A percentile compares a stretch with the other conserved stretches of the same genome.
These are phyloP conservation scores for Talaromyces sp. DNA, from an alignment of 2,329 filamentous ascomycete species.

Conservation along the genomic window DNA sequence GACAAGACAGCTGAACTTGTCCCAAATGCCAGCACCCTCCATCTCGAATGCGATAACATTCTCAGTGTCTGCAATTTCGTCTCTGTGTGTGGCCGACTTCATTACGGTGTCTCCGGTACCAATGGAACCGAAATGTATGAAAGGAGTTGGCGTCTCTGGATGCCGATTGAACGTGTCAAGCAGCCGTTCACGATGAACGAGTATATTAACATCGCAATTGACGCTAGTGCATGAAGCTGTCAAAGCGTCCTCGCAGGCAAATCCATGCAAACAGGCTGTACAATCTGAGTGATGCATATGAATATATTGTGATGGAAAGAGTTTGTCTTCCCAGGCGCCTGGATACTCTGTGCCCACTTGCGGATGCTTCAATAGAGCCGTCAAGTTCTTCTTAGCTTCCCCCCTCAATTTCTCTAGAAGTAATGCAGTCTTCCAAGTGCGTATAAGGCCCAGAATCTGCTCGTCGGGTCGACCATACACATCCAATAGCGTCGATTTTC, in stretches of 20 bases:
- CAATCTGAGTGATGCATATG: constrained; percentile 25
- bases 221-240: constrained; percentile 13
- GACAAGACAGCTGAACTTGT: constrained; percentile 19
- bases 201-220: constrained; percentile 20
- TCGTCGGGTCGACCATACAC: constrained; percentile 5
- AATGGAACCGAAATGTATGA: constrained; percentile 38
- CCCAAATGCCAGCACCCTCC: constrained; percentile 23
- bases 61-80: constrained; percentile 29
- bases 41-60: constrained; percentile 26
- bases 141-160: constrained; percentile 19
- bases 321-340: constrained; percentile 21
- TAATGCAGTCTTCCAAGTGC: constrained; percentile 21
- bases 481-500: constrained; percentile 20
- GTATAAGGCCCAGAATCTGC: not conserved
- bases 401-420: constrained; percentile 17
- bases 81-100: constrained; percentile 37
- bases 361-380: constrained; percentile 21
- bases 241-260: constrained; percentile 7
- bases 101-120: constrained; percentile 28
- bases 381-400: constrained; percentile 16
- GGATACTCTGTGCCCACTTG: constrained; percentile 19
- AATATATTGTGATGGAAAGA: constrained; percentile 22
- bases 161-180: not conserved
- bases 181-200: constrained; percentile 17
- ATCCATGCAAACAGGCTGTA: not conserved